These are phyloP conservation scores for Boletellus deceptivus DNA, from an alignment of 1,284 basidiomycete species.

Conservation along the genomic window DNA sequence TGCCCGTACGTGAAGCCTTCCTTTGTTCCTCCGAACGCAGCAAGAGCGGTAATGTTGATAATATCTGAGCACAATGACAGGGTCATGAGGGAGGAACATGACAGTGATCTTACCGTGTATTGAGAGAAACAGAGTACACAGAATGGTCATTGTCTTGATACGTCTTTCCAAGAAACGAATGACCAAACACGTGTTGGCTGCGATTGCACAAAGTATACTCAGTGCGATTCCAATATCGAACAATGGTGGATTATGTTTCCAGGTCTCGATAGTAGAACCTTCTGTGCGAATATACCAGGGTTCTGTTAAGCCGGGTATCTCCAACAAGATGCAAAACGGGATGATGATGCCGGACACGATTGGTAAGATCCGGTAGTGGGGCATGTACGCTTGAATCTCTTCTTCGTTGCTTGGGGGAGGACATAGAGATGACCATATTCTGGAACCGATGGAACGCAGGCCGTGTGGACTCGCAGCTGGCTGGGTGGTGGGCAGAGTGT, in stretches of 20 bases:
- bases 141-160: constrained; percentile 60
- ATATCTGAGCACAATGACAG: constrained; percentile 45
- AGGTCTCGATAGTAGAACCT: constrained; percentile 46
- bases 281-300: constrained; percentile 64
- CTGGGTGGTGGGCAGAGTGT: background rate
- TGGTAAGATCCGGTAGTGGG: constrained; percentile 56
- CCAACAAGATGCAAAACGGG: constrained; percentile 77
- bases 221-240: constrained; percentile 64
- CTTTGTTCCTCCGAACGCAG: constrained; percentile 62
- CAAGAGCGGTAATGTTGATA: constrained; percentile 66
- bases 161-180: constrained; percentile 69
- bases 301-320: constrained; percentile 74
- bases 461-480: background rate
- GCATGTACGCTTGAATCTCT: constrained; percentile 29
- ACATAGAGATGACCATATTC: constrained; percentile 13
- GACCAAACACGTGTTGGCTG: constrained; percentile 71
- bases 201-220: constrained; percentile 65
- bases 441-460: constrained; percentile 1
- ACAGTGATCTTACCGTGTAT: constrained; percentile 54
- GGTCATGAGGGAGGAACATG: background rate
- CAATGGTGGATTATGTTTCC: constrained; percentile 52
- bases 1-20: constrained; percentile 73
- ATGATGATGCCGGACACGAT: constrained; percentile 70
- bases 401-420: constrained; percentile 26
- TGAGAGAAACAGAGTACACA: constrained; percentile 62